Percentiles rank a stretch among this genome's conserved stretches.
phyloP scores from a whole-genome alignment of 1,139 yeast genomes.

The Pichia sp. region DNA sequence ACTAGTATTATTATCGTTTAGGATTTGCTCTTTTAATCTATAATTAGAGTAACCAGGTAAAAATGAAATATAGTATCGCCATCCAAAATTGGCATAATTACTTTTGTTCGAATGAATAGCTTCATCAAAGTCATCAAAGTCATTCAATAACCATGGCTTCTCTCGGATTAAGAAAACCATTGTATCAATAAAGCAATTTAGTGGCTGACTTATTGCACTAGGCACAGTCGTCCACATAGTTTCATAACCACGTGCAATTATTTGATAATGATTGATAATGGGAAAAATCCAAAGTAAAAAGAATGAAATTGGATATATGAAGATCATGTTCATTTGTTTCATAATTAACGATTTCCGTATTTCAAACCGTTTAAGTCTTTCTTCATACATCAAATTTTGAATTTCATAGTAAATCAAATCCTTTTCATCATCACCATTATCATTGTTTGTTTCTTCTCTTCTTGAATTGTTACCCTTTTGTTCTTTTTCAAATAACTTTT shows the following conservation, averaged over 20 bases:
- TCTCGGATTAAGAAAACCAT: constrained; percentile 72
- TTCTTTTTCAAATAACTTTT: too few relatives aligned
- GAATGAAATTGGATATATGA: constrained; percentile 80
- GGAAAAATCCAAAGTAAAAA: constrained; percentile 78
- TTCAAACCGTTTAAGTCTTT: constrained; percentile 54
- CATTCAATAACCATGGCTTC: constrained; percentile 41
- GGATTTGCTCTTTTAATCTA: neutral
- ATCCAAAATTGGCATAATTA: constrained; percentile 6
- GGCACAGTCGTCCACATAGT: constrained; percentile 56
- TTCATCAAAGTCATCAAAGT: neutral
- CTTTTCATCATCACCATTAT: neutral
- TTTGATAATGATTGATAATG: constrained; percentile 48
- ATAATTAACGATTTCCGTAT: constrained; percentile 59
- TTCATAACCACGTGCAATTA: constrained; percentile 34
- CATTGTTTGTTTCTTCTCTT: too few relatives aligned
- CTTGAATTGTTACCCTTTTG: too few relatives aligned
- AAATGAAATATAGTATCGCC: constrained; percentile 21
- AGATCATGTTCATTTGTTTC: constrained; percentile 72
- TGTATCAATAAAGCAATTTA: constrained; percentile 73
- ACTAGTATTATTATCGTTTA: neutral
- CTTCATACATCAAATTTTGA: constrained; percentile 45
- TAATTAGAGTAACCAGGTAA: constrained; percentile 24
- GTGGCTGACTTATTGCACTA: constrained; percentile 73
- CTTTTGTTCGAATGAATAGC: neutral
- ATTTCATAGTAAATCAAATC: constrained; percentile 25